Evolutionary conservation across 1,284 basidiomycete species (phyloP).

Genomic region (Papiliotrema nemorosa): DNA sequence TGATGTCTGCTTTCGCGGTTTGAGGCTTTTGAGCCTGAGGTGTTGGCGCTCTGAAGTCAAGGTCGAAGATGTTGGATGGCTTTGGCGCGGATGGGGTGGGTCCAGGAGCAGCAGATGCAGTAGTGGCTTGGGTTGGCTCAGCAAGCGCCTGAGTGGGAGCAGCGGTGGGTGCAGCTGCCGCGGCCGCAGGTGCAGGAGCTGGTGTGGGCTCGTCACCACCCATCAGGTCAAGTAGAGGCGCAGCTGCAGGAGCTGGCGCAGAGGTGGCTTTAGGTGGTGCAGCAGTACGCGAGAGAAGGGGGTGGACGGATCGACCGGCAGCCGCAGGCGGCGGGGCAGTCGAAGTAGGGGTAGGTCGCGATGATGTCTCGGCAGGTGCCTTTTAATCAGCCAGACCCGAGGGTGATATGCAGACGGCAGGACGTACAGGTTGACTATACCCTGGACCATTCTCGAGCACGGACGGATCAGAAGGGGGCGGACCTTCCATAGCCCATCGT

Average conservation of each 20-base stretch:
- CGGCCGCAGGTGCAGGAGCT: conserved; percentile 8
- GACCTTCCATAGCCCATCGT: conserved; percentile 88
- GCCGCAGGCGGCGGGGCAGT: conserved; percentile 20
- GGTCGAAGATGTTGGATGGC: conserved; percentile 45
- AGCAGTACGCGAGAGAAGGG: conserved; percentile 36
- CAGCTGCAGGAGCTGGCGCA: conserved; percentile 16
- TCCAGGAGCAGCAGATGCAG: conserved; percentile 19
- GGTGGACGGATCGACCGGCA: conserved; percentile 27
- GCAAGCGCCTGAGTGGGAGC: conserved; percentile 16
- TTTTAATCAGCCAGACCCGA: neutral
- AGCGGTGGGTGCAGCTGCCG: conserved; percentile 14
- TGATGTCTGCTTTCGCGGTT: conserved; percentile 47
- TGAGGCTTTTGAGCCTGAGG: conserved; percentile 18
- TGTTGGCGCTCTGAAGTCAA: conserved; percentile 49
- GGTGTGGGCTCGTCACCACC: conserved; percentile 23
- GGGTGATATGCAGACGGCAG: neutral
- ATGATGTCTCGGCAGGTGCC: neutral
- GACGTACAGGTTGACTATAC: conserved; percentile 10
- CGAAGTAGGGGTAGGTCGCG: conserved; percentile 24
- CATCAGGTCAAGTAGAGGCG: conserved; percentile 39
- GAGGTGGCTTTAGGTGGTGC: conserved; percentile 6
- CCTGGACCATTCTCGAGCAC: conserved; percentile 60
- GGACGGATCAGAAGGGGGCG: conserved; percentile 76
- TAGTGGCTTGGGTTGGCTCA: conserved; percentile 16
- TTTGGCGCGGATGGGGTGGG: conserved; percentile 5